Evolutionary conservation across 129 eudicot genomes (phyloP), one percentile per base, ranked within the genome.

Genomic region (Oenanthe sinensis): DNA sequence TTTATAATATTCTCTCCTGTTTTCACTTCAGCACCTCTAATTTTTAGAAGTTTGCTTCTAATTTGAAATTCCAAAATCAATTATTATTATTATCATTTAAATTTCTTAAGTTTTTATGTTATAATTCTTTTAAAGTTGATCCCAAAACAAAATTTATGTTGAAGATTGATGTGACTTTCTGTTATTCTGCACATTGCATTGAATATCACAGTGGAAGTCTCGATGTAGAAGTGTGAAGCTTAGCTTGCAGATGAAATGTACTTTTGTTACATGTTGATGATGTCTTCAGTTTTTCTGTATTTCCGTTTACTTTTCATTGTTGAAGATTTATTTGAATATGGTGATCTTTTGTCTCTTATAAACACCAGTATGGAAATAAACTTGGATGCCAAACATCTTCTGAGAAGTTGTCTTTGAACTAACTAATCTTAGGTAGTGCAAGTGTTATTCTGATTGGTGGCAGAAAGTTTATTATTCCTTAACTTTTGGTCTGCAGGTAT

Each of bases 401-500:
- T 3, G 33, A 33, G 17, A 65, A 5, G 19, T 26, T 28, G 40
- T 65, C 14, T 20, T 28, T 30, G 19, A 39, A 63, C 71, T 22
- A 60, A 24, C 28, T 65, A 13, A 28, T 22, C 67, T 58, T 8
- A 24, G 62, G 1, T 3, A 28, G 33, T 44, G 26, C 19, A 3
- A 28, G 5, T 28, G 19, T 30, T 46, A 74, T 74, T 74, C 14
- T 44, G 45, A 4, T 46, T 26, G 2, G 50, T 24, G 77, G n/a
- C 20, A 13, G n/a, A 72, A 42, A 46, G 58, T 67, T 33, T 70
- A 70, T 33, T 6, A 44, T 74, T 28, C 2, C 30, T 28, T 11
- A 26, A 74, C 43, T 78, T 75, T 8, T 68, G 17, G 63, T 70
- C 13, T 80, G 62, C 84, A 96, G 97, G 99, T 72, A 96, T 96